Evolutionary conservation across 1,284 basidiomycete genomes (phyloP), one percentile per base, ranked within the genome.

Genomic region (Wallemia ichthyophaga): DNA sequence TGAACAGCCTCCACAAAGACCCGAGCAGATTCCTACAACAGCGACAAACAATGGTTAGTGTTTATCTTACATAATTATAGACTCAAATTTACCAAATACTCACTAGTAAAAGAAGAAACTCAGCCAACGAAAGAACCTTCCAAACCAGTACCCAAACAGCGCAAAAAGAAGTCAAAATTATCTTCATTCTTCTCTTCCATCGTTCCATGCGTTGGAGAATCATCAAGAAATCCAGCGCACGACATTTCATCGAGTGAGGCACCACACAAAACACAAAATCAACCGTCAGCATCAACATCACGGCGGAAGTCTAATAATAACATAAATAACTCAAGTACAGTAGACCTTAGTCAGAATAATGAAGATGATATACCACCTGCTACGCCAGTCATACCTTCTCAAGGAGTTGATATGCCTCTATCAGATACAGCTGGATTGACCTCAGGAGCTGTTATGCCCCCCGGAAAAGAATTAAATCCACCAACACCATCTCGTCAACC

Each of bases 401-500:
- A 25, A 25, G 55, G 55, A 11, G 55, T 56, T 19, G 55, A 56
- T 17, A 5, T 56, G 7, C 55, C 55, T 19, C 5, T 56, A 57
- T 19, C 57, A 60, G 24, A 82, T 71, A 82, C 81, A 11, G 78
- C 74, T 55, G 79, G 79, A 32, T 71, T 83, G 59, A 78, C 77
- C 23, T 80, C 78, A 1, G 78, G 78, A 15, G 79, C 79, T 2
- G 81, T 82, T 58, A 81, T 78, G 61, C 73, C 81, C 5, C 80
- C 80, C 1, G 83, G 83, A 31, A 78, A 76, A 19, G 81, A 79
- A 28, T 69, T 68, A 0, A 66, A 66, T 24, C 61, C 60, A 62
- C 63, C 61, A 59, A 28, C 61, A 56, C 61, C 64, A 33, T 59
- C 55, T 56, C 60, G 58, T 31, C 61, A 58, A 59, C 62, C 61